These are phyloP conservation scores for Kuraishia borneana DNA, from an alignment of 805 yeast species.

Conservation along the genomic window DNA sequence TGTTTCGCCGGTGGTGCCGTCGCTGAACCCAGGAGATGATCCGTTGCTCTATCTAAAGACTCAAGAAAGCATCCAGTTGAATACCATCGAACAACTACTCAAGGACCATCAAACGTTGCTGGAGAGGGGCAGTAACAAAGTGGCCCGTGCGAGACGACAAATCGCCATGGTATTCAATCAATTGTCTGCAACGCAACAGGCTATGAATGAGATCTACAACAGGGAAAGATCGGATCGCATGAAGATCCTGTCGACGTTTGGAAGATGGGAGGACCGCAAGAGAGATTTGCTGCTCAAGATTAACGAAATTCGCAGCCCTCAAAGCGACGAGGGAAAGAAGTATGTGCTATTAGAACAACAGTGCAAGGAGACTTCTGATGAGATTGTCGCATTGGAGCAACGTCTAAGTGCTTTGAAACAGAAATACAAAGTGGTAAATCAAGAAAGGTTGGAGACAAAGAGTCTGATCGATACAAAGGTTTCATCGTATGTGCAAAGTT, in stretches of 20 bases:
- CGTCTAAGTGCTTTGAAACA: constrained; percentile 20
- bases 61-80: constrained; percentile 15
- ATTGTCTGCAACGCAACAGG: constrained; percentile 29
- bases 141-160: constrained; percentile 17
- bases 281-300: constrained; percentile 22
- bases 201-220: constrained; percentile 33
- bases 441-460: constrained; percentile 32
- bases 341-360: constrained; percentile 23
- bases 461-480: constrained; percentile 39
- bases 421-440: constrained; percentile 21
- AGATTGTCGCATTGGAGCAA: constrained; percentile 26
- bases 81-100: constrained; percentile 14
- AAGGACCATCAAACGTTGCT: constrained; percentile 17
- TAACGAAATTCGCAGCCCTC: constrained; percentile 24
- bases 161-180: constrained; percentile 20
- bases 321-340: constrained; percentile 30
- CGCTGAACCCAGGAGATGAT: constrained; percentile 9
- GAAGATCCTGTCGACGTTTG: constrained; percentile 18
- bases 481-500: constrained; percentile 27
- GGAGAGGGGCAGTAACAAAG: constrained; percentile 21
- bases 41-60: constrained; percentile 22
- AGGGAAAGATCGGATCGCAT: constrained; percentile 22
- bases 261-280: constrained; percentile 29
- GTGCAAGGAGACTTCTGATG: constrained; percentile 20
- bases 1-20: constrained; percentile 2